Conservation (phyloP, 2,329 filamentous ascomycete genomes). For the Penicillium sp. region DNA sequence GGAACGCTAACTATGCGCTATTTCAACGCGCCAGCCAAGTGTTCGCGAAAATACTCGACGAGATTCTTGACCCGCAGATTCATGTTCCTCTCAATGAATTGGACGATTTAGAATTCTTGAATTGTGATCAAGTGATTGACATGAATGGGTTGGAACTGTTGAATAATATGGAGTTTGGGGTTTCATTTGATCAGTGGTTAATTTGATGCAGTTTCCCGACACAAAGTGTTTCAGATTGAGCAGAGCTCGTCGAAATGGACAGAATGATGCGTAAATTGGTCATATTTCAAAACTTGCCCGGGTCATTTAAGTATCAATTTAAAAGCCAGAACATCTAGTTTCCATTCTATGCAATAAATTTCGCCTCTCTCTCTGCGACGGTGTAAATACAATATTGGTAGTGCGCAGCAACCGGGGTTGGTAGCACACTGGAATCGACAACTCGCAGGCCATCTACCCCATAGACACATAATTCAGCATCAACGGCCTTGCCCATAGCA, state of each 20-base stretch:
- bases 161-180: slow-evolving; percentile 26
- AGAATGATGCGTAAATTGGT: no score
- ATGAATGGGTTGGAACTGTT: slow-evolving; percentile 26
- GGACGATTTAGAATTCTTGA: background rate
- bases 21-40: slow-evolving; percentile 25
- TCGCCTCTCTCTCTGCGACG: slow-evolving; percentile 17
- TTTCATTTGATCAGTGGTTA: slow-evolving; percentile 27
- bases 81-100: background rate
- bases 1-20: slow-evolving; percentile 33
- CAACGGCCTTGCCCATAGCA: slow-evolving; percentile 22
- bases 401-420: slow-evolving; percentile 22
- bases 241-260: no score
- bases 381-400: slow-evolving; percentile 27
- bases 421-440: slow-evolving; percentile 33
- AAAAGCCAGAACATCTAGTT: no score
- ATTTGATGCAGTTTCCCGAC: no score
- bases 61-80: slow-evolving; percentile 26
- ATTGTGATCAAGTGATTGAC: slow-evolving; percentile 16
- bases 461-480: slow-evolving; percentile 17
- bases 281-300: no score
- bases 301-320: no score
- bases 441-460: slow-evolving; percentile 27
- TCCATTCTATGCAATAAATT: background rate
- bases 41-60: slow-evolving; percentile 32
- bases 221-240: no score